Base-by-base conservation (phyloP, 768 basidiomycete species). In the Xerocomellus amylosporus region DNA sequence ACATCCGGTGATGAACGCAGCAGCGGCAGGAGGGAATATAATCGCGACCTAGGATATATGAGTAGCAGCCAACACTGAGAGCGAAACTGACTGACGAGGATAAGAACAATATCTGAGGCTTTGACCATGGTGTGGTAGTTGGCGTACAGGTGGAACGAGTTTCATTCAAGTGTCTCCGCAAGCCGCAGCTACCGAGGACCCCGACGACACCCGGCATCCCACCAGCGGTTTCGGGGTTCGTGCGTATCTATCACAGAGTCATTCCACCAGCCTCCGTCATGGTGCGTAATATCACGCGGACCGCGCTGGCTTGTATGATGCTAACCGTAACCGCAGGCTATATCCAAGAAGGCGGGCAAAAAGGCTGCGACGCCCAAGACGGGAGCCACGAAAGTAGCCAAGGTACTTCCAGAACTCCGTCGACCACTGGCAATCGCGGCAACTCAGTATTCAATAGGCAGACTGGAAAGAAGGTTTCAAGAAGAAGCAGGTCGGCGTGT, bases 401-500 rank as follows among this genome's bases (percentile, higher is more conserved):
- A 93, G 82, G 90, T 90, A 64, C 43, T 59, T 62, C 49, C 47
- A 31, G n/a, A 36, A 31, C 44, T 39, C 24, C 8, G n/a, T 53
- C 53, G n/a, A 46, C 20, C 31, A 8, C 30, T 45, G 39, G 37
- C 37, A 55, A 37, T 34, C 39, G 54, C 58, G 43, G 44, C 51
- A 46, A 61, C 56, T 52, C 44, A 53, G 7, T 20, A 20, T 39
- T 28, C 40, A 44, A 50, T 59, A 98, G 95, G 96, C 96, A 46
- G 96, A 98, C 71, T 99, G 96, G 96, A 96, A 96, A 74, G 96
- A 98, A 67, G 94, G 95, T 5, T 99, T 99, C 81, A 97, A 97
- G 87, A 99, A 98, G 86, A 98, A 98, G 76, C 88, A 92, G 73
- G 88, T 95, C 58, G 97, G 97, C 51, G 96, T 99, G 54, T 86